A percentile compares a stretch with the other conserved stretches of the same genome.
These are phyloP conservation scores for Salvia splendens DNA, from an alignment of 257 asterid species.

Conservation along the genomic window DNA sequence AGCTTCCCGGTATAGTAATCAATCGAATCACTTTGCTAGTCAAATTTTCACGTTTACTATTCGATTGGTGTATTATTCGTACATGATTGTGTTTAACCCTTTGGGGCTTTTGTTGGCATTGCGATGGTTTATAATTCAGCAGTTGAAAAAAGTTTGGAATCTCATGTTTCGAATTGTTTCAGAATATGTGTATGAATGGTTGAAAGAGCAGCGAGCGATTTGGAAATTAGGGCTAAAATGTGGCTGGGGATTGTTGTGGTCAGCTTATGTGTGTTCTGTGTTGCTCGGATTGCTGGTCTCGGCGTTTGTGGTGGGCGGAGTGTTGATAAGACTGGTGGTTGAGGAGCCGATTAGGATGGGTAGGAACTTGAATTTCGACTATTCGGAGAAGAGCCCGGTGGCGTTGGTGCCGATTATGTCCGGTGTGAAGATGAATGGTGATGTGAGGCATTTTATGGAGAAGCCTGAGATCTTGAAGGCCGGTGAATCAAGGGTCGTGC, in stretches of 20 bases:
- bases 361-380: constrained; percentile 77
- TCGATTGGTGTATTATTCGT: constrained; percentile 48
- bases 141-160: constrained; percentile 39
- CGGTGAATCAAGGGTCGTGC: constrained; percentile 54
- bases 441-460: constrained; percentile 39
- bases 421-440: constrained; percentile 39
- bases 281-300: constrained; percentile 62
- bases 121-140: constrained; percentile 37
- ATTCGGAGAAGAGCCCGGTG: constrained; percentile 70
- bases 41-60: constrained; percentile 47
- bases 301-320: constrained; percentile 70
- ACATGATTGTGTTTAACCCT: constrained; percentile 71
- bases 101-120: constrained; percentile 48
- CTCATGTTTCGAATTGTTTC: constrained; percentile 37
- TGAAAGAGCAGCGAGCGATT: constrained; percentile 55
- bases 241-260: constrained; percentile 93
- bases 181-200: constrained; percentile 49
- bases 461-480: constrained; percentile 39
- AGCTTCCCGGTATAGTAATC: constrained; percentile 48
- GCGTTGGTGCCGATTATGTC: constrained; percentile 67
- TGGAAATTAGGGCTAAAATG: constrained; percentile 73
- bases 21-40: constrained; percentile 56
- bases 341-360: constrained; percentile 74
- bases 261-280: constrained; percentile 69
- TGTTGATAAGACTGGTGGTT: constrained; percentile 53